Percentiles rank a stretch among this genome's conserved stretches.
Evolutionary conservation across 2,329 filamentous ascomycete species (phyloP).

Genomic region (Aspergillus udagawae): DNA sequence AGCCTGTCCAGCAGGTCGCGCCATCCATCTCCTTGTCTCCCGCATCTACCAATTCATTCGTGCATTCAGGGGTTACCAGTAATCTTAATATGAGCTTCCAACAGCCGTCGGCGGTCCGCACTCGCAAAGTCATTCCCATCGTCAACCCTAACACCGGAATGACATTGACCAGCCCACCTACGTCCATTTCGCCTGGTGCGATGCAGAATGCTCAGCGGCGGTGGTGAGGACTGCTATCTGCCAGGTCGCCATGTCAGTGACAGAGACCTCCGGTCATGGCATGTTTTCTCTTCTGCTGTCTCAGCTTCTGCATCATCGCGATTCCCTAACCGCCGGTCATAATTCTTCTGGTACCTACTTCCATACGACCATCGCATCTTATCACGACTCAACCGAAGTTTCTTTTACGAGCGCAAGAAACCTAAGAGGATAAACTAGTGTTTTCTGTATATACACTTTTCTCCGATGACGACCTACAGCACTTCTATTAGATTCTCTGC

Average conservation of each 20-base stretch:
- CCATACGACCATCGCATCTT: conserved; percentile 25
- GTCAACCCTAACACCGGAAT: conserved; percentile 92
- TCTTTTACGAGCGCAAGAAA: conserved; percentile 23
- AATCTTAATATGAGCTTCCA: conserved; percentile 73
- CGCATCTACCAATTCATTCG: conserved; percentile 52
- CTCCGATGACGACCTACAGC: conserved; percentile 33
- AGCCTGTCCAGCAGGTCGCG: conserved; percentile 68
- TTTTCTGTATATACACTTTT: conserved; percentile 33
- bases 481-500: conserved; percentile 31
- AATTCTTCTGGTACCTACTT: conserved; percentile 27
- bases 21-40: conserved; percentile 69
- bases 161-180: conserved; percentile 81
- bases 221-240: conserved; percentile 31
- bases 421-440: conserved; percentile 28
- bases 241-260: conserved; percentile 20
- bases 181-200: conserved; percentile 62
- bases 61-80: conserved; percentile 65
- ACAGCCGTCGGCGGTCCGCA: conserved; percentile 83
- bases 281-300: conserved; percentile 26
- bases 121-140: conserved; percentile 94
- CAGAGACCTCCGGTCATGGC: conserved; percentile 27
- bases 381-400: conserved; percentile 25
- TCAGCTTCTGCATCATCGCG: conserved; percentile 36
- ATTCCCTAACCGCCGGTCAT: conserved; percentile 33
- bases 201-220: conserved; percentile 51